Conservation (phyloP, 2,329 filamentous ascomycete species). For the Aureobasidium sp. region DNA sequence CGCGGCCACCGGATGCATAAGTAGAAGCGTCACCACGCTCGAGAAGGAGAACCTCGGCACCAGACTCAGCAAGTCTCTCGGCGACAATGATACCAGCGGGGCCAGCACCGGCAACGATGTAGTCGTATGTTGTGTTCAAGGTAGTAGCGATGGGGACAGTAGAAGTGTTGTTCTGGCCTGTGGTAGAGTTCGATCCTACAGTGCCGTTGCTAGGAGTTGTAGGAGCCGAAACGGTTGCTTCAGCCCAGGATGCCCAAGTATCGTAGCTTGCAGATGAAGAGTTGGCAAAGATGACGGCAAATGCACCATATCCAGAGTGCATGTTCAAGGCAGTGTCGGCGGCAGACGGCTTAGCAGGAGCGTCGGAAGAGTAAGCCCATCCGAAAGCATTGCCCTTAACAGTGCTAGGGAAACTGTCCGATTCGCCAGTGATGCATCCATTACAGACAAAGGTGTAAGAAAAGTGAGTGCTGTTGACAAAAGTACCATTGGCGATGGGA, state of each 20-base stretch:
- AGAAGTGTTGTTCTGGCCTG: background rate
- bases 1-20: conserved; percentile 6
- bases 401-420: conserved; percentile 13
- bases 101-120: conserved; percentile 44
- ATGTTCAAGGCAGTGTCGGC: conserved; percentile 8
- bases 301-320: conserved; percentile 15
- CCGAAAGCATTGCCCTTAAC: conserved; percentile 16
- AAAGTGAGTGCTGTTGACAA: conserved; percentile 46
- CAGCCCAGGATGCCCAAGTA: conserved; percentile 14
- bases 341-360: background rate
- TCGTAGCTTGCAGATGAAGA: conserved; percentile 12
- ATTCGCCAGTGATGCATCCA: conserved; percentile 25
- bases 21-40: conserved; percentile 43
- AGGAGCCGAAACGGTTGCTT: background rate
- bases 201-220: background rate
- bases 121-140: conserved; percentile 15
- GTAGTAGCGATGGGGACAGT: background rate
- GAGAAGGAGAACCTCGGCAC: conserved; percentile 46
- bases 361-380: conserved; percentile 16
- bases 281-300: conserved; percentile 9
- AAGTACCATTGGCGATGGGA: conserved; percentile 46
- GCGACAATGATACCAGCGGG: conserved; percentile 48
- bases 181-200: background rate
- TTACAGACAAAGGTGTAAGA: conserved; percentile 49
- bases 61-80: conserved; percentile 45